Conservation (phyloP, 768 basidiomycete genomes). For the Xerocomellus dryophilus region DNA sequence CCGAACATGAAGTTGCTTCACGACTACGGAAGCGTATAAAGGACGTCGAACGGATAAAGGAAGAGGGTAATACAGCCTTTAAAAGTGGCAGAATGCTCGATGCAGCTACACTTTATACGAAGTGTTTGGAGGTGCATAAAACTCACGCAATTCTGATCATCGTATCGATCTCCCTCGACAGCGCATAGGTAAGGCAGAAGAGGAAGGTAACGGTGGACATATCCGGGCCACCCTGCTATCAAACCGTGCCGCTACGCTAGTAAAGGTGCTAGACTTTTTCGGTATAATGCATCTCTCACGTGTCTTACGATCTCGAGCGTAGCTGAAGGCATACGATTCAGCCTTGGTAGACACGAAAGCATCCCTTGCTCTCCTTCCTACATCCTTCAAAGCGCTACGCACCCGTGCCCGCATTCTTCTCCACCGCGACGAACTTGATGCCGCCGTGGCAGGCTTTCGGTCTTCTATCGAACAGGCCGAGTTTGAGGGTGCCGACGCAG, state of each 20-base stretch:
- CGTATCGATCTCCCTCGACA: conserved; percentile 24
- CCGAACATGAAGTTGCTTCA: conserved; percentile 68
- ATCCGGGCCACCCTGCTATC: conserved; percentile 77
- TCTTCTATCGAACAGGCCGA: conserved; percentile 72
- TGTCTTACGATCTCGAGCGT: conserved; percentile 9
- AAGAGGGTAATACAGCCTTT: conserved; percentile 79
- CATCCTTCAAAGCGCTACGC: conserved; percentile 81
- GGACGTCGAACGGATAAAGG: conserved; percentile 78
- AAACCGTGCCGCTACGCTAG: conserved; percentile 78
- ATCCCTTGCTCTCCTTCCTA: conserved; percentile 58
- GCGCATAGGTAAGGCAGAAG: conserved; percentile 63
- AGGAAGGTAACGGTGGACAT: conserved; percentile 76
- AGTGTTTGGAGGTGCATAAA: conserved; percentile 60
- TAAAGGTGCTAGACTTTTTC: conserved; percentile 50
- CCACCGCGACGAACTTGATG: conserved; percentile 70
- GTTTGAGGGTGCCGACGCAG: conserved; percentile 59
- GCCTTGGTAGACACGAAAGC: conserved; percentile 70
- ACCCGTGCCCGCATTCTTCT: conserved; percentile 81
- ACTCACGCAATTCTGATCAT: background rate
- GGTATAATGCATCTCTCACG: background rate
- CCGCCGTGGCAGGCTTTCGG: conserved; percentile 71
- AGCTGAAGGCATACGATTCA: conserved; percentile 64
- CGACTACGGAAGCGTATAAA: conserved; percentile 74
- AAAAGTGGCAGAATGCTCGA: conserved; percentile 57
- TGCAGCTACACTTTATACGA: conserved; percentile 66